Base-by-base conservation (phyloP, 345 rosid species). In the Eucalyptus erythrocorys region DNA sequence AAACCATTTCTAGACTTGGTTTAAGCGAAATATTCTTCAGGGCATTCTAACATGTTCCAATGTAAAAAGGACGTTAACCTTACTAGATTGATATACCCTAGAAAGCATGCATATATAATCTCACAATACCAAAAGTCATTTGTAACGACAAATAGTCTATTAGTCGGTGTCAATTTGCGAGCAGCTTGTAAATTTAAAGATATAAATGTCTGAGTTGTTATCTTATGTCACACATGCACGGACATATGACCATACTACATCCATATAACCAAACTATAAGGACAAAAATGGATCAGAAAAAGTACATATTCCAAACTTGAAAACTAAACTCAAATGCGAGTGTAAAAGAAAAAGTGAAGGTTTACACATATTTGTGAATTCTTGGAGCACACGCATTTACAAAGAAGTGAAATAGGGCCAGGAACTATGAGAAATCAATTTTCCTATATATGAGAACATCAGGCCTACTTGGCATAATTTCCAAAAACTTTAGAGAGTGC, bases 31-130 rank as follows among this genome's bases (percentile, higher is more conserved):
- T 55, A 55, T 22, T 55, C 27, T 57, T 24, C 1, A 5, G 0
- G 64, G 64, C n/a, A 57, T 22, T 10, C 14, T 57, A 24, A 57
- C 1, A 0, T 22, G n/a, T 57, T 57, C 13, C 24, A 57, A 57
- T 57, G 64, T 57, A 24, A 57, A 26, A 57, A 57, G 0, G n/a
- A 57, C 30, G n/a, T 26, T 24, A 26, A 6, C 30, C 64, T 57
- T 0, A 24, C 13, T 0, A 10, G 30, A 24, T 57, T 0, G 1
- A 0, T 57, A 0, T 57, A 57, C 30, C 30, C n/a, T 57, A 57
- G 0, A 57, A 57, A 57, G 0, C 30, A 24, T 57, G 30, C 64
- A 5, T 57, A 2, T 9, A 57, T 24, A 57, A 57, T 57, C 64
- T 5, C 64, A 57, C 64, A 24, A 57, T 24, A 24, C 1, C 0